A percentile compares a stretch with the other conserved stretches of the same genome.
phyloP scores from a whole-genome alignment of 257 asterid genomes.

The Ballota nigra region DNA sequence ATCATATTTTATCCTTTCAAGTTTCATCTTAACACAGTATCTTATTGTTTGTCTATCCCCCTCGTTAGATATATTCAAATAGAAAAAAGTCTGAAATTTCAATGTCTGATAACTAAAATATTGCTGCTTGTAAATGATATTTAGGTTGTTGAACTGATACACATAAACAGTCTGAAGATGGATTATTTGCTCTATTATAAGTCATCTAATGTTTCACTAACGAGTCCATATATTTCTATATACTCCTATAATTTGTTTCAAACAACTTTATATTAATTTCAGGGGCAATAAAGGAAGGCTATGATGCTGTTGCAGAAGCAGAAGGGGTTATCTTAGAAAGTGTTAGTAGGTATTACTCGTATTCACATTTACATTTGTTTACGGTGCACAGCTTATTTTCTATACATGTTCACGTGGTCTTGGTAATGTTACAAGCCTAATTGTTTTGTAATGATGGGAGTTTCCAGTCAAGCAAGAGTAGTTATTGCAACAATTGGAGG shows the following conservation, averaged over 20 bases:
- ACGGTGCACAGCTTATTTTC: neutral
- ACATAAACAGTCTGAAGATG: neutral
- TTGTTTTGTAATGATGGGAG: conserved; percentile 17
- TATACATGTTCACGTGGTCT: conserved; percentile 1
- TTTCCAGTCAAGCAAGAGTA: conserved; percentile 82
- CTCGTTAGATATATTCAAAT: neutral
- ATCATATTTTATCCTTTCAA: neutral
- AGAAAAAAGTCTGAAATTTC: neutral
- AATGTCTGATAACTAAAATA: neutral
- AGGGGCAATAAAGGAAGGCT: conserved; percentile 69
- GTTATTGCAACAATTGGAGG: conserved; percentile 92
- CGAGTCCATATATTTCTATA: neutral
- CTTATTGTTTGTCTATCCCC: neutral
- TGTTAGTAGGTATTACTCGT: conserved; percentile 68
- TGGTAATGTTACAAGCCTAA: conserved; percentile 9
- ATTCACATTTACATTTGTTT: conserved; percentile 10
- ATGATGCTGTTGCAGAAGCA: conserved; percentile 64
- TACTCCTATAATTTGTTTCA: neutral
- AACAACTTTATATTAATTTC: conserved; percentile 21
- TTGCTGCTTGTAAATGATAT: neutral
- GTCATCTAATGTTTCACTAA: conserved; percentile 1
- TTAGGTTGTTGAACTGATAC: neutral
- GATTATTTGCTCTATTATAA: neutral
- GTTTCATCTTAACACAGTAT: neutral
- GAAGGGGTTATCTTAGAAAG: conserved; percentile 70